Evolutionary conservation across 306 rosid genomes (phyloP), one percentile per base, ranked within the genome.

Genomic region (Quercus glauca): DNA sequence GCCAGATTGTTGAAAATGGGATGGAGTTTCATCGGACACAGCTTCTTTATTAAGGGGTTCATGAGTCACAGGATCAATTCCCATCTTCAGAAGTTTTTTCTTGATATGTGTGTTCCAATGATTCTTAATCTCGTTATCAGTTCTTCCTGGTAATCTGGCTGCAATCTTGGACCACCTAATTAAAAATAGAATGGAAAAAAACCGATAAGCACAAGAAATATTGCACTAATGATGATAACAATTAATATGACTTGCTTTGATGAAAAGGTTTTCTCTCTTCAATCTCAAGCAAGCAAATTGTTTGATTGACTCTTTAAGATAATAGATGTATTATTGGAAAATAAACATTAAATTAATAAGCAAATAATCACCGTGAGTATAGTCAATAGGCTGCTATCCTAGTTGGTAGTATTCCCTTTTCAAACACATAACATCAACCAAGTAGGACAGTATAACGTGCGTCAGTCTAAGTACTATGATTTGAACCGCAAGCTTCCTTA

Each of bases 81-180:
- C 98, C 97, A 94, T 92, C 82, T 85, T 90, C 2, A 92, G 85
- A 17, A 94, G 91, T 70, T 94, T 94, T 73, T 94, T 94, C 93
- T 94, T 94, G 73, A 94, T 89, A 33, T 94, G 98, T 0, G 98
- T 94, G 84, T 94, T 94, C 98, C 98, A 94, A 26, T 94, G 97
- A 59, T 94, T 94, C 73, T 94, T 94, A 28, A 94, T 92, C 79
- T 94, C 98, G 14, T 94, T 94, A 41, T 94, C 98, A 0, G 98
- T 94, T 72, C 98, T 87, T 31, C 98, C 98, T 0, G 98, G 97
- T 70, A 94, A 83, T 76, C 90, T 86, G 0, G 94, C 89, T 43
- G 97, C 98, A 82, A 94, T 94, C 87, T 89, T 94, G 55, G 98
- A 94, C 98, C 98, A 94, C 84, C 98, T 94, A 68, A 64, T 6